A percentile compares a stretch with the other conserved stretches of the same genome.
phyloP scores from a whole-genome alignment of 768 basidiomycete genomes.

The Mycena pura region DNA sequence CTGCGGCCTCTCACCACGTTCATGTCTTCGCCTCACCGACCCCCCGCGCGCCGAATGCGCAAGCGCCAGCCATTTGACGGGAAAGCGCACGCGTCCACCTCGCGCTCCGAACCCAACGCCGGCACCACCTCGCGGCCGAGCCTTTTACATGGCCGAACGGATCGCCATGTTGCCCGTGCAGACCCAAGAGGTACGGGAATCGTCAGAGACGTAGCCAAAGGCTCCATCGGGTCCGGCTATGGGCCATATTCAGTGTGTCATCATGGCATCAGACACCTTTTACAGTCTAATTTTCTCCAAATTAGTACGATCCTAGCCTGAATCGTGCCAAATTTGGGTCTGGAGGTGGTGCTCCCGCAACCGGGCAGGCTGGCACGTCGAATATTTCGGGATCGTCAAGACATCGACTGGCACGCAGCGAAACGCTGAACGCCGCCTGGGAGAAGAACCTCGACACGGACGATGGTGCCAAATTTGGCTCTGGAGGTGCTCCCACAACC shows the following conservation, averaged over 20 bases:
- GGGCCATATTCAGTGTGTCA: constrained; percentile 20
- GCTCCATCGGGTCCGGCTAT: constrained; percentile 11
- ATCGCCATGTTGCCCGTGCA: neutral
- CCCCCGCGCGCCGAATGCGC: neutral
- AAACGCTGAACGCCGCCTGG: constrained; percentile 75
- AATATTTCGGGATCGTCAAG: too few relatives aligned
- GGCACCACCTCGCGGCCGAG: neutral
- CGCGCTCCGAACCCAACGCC: neutral
- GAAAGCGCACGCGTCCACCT: neutral
- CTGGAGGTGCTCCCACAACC: too few relatives aligned
- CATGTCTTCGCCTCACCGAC: neutral
- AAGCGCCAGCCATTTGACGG: neutral
- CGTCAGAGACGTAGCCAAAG: constrained; percentile 9
- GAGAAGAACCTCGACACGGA: constrained; percentile 89
- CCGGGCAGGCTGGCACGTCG: constrained; percentile 36
- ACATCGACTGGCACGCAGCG: constrained; percentile 48
- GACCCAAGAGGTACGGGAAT: constrained; percentile 6
- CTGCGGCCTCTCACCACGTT: neutral
- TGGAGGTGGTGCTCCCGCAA: constrained; percentile 51
- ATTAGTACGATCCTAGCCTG: constrained; percentile 21
- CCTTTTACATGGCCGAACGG: neutral
- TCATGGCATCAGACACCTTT: too few relatives aligned
- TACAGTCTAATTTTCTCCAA: too few relatives aligned
- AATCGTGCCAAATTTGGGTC: constrained; percentile 50
- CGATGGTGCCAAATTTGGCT: too few relatives aligned